A percentile compares a stretch with the other conserved stretches of the same genome.
Conservation (phyloP, 2,329 filamentous ascomycete species). For the Arthrobotrys megalospora region DNA sequence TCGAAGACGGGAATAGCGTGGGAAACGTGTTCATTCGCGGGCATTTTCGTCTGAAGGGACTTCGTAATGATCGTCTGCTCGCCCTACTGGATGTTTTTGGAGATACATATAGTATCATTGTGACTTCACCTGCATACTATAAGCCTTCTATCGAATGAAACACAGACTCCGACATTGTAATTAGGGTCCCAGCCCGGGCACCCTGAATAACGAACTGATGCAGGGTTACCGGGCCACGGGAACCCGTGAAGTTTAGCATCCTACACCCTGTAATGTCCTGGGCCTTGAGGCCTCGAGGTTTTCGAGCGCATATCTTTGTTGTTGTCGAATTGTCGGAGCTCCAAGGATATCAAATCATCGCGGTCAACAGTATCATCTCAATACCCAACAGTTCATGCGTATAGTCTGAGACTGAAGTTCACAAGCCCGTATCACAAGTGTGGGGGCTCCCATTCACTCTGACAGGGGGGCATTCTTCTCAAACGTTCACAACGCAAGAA, state of each 20-base stretch:
- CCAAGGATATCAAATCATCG: constrained; percentile 9
- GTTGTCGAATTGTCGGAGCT: constrained; percentile 24
- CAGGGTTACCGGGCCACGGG: constrained; percentile 35
- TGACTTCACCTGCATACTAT: constrained; percentile 58
- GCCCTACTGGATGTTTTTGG: not conserved
- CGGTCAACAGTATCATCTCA: not conserved
- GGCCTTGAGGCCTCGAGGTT: constrained; percentile 2
- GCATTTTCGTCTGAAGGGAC: constrained; percentile 23
- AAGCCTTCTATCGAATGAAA: constrained; percentile 22
- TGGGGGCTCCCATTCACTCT: constrained; percentile 21
- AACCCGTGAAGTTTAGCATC: not conserved
- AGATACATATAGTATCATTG: constrained; percentile 48
- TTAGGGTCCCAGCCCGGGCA: constrained; percentile 36
- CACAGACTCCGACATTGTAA: not conserved
- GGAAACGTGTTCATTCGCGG: constrained; percentile 19
- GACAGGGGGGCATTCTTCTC: constrained; percentile 2
- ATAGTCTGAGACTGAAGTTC: not conserved
- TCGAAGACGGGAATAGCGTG: constrained; percentile 10
- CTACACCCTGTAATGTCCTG: not conserved
- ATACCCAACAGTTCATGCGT: not conserved
- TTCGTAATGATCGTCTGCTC: constrained; percentile 19
- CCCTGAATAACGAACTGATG: constrained; percentile 30
- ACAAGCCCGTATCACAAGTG: constrained; percentile 15
- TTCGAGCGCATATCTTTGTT: not conserved
- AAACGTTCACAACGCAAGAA: constrained; percentile 13